Evolutionary conservation across 768 basidiomycete species (phyloP), one percentile per base, ranked within the genome.

Genomic region (Scleroderma citrinum): DNA sequence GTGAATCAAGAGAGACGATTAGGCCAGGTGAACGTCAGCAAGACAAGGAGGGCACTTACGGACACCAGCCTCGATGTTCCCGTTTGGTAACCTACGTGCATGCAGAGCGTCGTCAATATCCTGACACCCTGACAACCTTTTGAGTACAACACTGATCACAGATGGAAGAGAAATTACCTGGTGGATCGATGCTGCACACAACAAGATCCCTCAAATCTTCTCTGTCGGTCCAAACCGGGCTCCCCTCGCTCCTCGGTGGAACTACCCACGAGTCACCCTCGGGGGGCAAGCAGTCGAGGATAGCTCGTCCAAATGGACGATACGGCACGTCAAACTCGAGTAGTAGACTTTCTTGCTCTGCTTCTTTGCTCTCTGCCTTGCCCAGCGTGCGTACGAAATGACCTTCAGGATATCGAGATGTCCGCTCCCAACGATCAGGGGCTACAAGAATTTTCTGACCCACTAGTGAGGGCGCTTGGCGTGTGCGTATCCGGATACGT

Each of bases 81-180:
- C 95, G 59, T 94, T 95, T 0, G 92, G 83, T 17, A 99, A 70
- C 24, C 68, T 75, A 37, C 86, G 76, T 13, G 95, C 96, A 66
- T 99, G 96, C 13, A 99, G 70, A 0, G 96, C 96, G 65, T 99
- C 96, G 59, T 99, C 96, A 16, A 99, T 99, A 69, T 99, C 96
- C 59, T 95, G 91, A 69, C 96, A 98, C 40, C 82, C 93, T 94
- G 50, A 31, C 20, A 11, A 49, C 5, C 17, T 10, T 44, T 45
- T 24, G 34, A 41, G 14, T 37, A 24, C 11, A 17, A 24, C 29
- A 4, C n/a, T 3, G 10, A 31, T 29, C 26, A 48, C 12, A 40
- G 40, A 32, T 3, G 23, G 17, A 23, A n/a, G 20, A 31, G 13
- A 38, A 17, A 53, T 74, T 53, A 90, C 92, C 83, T 12, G 92